Evolutionary conservation across 2,329 filamentous ascomycete genomes (phyloP).

Genomic region (Aureobasidium sp.): DNA sequence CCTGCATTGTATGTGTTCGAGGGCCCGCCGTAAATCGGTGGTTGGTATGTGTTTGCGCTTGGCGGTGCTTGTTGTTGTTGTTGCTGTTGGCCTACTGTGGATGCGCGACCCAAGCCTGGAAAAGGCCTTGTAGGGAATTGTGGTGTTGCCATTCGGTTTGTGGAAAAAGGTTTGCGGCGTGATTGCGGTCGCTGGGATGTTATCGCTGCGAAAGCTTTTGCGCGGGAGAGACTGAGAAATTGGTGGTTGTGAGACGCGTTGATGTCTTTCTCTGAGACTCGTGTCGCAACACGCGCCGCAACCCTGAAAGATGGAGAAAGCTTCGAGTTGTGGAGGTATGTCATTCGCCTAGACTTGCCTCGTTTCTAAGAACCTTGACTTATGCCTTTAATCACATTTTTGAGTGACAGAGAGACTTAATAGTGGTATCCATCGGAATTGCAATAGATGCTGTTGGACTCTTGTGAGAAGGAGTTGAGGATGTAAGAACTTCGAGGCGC

Average conservation of each 20-base stretch:
- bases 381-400: background rate
- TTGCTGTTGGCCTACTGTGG: conserved; percentile 16
- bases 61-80: conserved; percentile 12
- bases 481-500: background rate
- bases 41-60: conserved; percentile 21
- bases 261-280: background rate
- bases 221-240: background rate
- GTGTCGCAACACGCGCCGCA: background rate
- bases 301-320: background rate
- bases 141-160: conserved; percentile 43
- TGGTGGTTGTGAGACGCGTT: background rate
- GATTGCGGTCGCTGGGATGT: background rate
- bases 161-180: background rate
- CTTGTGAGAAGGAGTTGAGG: background rate
- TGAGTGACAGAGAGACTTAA: background rate
- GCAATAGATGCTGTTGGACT: background rate
- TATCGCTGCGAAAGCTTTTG: background rate
- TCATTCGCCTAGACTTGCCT: background rate
- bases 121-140: conserved; percentile 49
- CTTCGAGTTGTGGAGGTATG: background rate
- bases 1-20: conserved; percentile 27
- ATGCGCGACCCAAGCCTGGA: conserved; percentile 40
- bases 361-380: background rate
- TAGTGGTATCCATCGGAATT: too few species aligned
- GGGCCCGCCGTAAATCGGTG: conserved; percentile 26